A percentile compares a stretch with the other conserved stretches of the same genome.
Conservation (phyloP, 441 rosid genomes). For the Gossypium aridum region DNA sequence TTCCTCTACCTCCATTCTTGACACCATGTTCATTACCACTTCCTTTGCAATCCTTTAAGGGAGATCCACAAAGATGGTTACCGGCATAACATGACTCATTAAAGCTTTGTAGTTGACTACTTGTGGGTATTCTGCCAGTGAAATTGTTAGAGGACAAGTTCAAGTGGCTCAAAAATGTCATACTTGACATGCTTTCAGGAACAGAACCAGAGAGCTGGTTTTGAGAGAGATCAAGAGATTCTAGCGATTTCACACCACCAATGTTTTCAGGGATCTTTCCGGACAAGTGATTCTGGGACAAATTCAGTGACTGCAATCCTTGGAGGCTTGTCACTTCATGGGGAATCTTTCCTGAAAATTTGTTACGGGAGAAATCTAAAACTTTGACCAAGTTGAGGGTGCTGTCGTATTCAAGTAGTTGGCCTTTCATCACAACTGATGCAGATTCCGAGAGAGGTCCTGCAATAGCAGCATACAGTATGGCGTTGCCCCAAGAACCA, state of each 20-base stretch:
- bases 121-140: conserved; percentile 18
- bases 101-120: conserved; percentile 19
- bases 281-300: background rate
- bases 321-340: background rate
- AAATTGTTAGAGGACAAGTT: conserved; percentile 17
- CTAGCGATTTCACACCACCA: background rate
- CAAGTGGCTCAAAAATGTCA: background rate
- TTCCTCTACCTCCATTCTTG: background rate
- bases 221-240: background rate
- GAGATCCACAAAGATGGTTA: conserved; percentile 24
- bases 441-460: background rate
- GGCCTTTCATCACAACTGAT: background rate
- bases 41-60: conserved; percentile 6
- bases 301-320: background rate
- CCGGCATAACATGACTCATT: conserved; percentile 10
- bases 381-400: background rate
- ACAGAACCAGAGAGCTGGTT: background rate
- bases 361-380: background rate
- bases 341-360: conserved; percentile 14
- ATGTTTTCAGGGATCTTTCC: background rate
- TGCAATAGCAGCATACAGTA: background rate
- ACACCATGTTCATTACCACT: background rate
- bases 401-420: background rate
- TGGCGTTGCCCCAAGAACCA: background rate
- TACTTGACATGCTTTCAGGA: conserved; percentile 2